Evolutionary conservation across 1,284 basidiomycete species (phyloP).

Genomic region (Cryptococcus sp.): DNA sequence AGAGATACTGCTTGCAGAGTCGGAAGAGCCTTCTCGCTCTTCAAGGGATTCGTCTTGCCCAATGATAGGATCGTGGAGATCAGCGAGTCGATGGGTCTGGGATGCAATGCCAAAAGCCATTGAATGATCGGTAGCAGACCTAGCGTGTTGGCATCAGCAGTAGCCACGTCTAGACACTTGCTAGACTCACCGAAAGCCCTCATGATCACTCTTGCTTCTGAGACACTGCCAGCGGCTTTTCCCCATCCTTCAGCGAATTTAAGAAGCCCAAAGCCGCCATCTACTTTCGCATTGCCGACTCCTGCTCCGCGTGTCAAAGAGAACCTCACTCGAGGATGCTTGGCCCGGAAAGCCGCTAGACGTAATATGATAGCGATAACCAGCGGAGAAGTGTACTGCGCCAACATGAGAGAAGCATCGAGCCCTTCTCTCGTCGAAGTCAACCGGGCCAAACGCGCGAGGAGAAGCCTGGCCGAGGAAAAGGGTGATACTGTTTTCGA

Average conservation of each 20-base stretch:
- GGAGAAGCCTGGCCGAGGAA: slow-evolving; percentile 11
- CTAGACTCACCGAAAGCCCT: slow-evolving; percentile 44
- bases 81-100: slow-evolving; percentile 34
- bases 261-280: slow-evolving; percentile 22
- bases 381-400: slow-evolving; percentile 47
- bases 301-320: neutral
- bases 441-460: slow-evolving; percentile 36
- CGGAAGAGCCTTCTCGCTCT: slow-evolving; percentile 34
- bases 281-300: slow-evolving; percentile 4
- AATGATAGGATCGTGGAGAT: slow-evolving; percentile 13
- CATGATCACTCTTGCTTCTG: slow-evolving; percentile 50
- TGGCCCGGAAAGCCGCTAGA: slow-evolving; percentile 32
- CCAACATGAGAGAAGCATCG: slow-evolving; percentile 48
- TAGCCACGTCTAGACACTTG: neutral
- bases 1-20: slow-evolving; percentile 45
- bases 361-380: slow-evolving; percentile 41
- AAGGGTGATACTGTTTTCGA: neutral
- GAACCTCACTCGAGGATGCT: slow-evolving; percentile 23
- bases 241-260: slow-evolving; percentile 39
- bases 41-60: slow-evolving; percentile 10
- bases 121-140: slow-evolving; percentile 43
- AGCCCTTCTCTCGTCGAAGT: slow-evolving; percentile 43
- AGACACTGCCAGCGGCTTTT: slow-evolving; percentile 34
- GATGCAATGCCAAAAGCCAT: slow-evolving; percentile 42
- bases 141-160: neutral